Conservation (phyloP, 257 asterid species). For the Jacaranda mimosifolia region DNA sequence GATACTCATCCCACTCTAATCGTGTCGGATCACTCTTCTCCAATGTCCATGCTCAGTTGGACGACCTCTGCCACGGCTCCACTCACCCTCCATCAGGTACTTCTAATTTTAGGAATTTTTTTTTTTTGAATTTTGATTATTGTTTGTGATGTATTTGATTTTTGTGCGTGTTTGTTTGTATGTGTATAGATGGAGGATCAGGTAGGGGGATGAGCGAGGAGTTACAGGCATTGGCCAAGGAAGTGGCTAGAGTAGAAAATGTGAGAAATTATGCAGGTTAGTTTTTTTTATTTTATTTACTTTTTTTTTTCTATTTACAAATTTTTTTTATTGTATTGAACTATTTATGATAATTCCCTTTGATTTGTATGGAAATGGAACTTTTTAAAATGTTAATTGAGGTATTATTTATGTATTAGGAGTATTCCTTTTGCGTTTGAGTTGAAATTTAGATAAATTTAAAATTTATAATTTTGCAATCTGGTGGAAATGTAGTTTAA, state of each 20-base stretch:
- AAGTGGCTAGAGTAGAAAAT: constrained; percentile 92
- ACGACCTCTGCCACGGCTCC: constrained; percentile 59
- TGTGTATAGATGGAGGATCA: constrained; percentile 64
- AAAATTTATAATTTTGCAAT: not conserved
- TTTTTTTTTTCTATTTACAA: not conserved
- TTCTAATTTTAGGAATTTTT: not conserved
- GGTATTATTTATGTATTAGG: not conserved
- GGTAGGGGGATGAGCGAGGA: constrained; percentile 75
- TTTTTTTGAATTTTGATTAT: not conserved
- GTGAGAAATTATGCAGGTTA: constrained; percentile 92
- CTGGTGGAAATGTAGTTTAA: too few relatives aligned
- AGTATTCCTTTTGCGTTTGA: not conserved
- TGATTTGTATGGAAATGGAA: constrained; percentile 18
- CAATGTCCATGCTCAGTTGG: constrained; percentile 56
- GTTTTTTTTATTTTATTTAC: not conserved
- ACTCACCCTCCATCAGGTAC: constrained; percentile 55
- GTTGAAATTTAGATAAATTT: not conserved
- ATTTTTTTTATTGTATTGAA: not conserved
- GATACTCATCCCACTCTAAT: constrained; percentile 65
- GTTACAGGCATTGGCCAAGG: constrained; percentile 91
- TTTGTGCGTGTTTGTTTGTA: not conserved
- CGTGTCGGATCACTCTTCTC: constrained; percentile 55
- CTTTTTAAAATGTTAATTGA: not conserved
- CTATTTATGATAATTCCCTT: not conserved
- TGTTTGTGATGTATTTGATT: not conserved